Conservation (phyloP, 208 protist genomes). For the Phytomonas sp. region DNA sequence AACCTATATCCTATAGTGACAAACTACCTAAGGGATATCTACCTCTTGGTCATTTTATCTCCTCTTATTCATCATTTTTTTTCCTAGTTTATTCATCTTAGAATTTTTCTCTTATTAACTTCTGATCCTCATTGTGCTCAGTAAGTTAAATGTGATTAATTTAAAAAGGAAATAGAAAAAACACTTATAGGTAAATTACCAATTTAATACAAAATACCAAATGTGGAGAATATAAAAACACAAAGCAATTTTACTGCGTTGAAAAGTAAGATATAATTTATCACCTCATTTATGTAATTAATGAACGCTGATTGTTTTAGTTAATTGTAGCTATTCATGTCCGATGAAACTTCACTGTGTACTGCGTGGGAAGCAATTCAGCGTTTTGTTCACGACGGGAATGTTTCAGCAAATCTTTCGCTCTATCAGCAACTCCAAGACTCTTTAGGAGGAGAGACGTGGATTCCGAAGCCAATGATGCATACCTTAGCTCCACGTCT, state of each 20-base stretch:
- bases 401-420: not conserved
- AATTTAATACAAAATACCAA: not conserved
- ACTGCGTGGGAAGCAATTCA: not conserved
- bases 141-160: not conserved
- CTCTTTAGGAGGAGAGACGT: too few relatives aligned
- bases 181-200: not conserved
- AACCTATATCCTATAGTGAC: not conserved
- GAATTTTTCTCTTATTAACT: not conserved
- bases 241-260: not conserved
- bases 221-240: not conserved
- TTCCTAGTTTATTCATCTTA: not conserved
- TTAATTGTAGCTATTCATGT: not conserved
- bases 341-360: not conserved
- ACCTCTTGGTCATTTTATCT: not conserved
- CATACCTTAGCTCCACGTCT: constrained; percentile 32
- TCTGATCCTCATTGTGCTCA: not conserved
- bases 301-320: not conserved
- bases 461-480: too few relatives aligned
- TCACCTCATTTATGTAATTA: not conserved
- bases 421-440: too few relatives aligned
- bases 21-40: not conserved
- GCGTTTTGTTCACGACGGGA: not conserved
- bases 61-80: not conserved
- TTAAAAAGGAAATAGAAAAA: not conserved
- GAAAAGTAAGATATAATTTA: not conserved